phyloP scores from a whole-genome alignment of 768 basidiomycete genomes.

The Ramaria sp. region DNA sequence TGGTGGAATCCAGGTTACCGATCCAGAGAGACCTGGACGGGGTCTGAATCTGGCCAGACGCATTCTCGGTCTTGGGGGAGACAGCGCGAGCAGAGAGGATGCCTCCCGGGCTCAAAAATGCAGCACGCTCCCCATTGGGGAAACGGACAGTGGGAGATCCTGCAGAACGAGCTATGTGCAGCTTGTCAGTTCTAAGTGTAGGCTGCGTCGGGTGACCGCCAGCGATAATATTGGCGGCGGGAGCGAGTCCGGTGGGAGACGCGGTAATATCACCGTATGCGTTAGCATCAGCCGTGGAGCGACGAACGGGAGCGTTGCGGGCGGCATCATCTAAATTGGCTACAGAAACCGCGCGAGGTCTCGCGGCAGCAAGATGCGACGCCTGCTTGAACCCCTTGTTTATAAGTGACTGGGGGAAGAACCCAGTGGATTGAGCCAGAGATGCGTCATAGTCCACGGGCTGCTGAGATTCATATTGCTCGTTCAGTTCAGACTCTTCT shows the following conservation, averaged over 20 bases:
- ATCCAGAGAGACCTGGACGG: conserved; percentile 98
- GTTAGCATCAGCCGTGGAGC: conserved; percentile 43
- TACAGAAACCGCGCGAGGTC: conserved; percentile 83
- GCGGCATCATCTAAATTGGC: conserved; percentile 75
- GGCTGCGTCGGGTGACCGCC: conserved; percentile 12
- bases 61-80: conserved; percentile 71
- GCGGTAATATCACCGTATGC: conserved; percentile 40
- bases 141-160: conserved; percentile 53
- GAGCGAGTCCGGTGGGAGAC: conserved; percentile 29
- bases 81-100: conserved; percentile 60
- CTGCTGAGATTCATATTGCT: conserved; percentile 39
- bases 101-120: conserved; percentile 51
- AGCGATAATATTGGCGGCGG: conserved; percentile 5
- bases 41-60: conserved; percentile 71
- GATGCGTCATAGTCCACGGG: conserved; percentile 5
- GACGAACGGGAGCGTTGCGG: conserved; percentile 51
- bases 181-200: conserved; percentile 56
- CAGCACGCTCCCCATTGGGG: conserved; percentile 45
- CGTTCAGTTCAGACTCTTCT: conserved; percentile 71
- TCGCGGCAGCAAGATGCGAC: conserved; percentile 48
- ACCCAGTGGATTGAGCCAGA: not conserved
- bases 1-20: conserved; percentile 91
- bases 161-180: conserved; percentile 31
- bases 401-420: conserved; percentile 20
- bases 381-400: conserved; percentile 63